Percentiles rank a stretch among this genome's conserved stretches.
Evolutionary conservation across 805 yeast genomes (phyloP).

Genomic region (Yamadazyma philogaea): DNA sequence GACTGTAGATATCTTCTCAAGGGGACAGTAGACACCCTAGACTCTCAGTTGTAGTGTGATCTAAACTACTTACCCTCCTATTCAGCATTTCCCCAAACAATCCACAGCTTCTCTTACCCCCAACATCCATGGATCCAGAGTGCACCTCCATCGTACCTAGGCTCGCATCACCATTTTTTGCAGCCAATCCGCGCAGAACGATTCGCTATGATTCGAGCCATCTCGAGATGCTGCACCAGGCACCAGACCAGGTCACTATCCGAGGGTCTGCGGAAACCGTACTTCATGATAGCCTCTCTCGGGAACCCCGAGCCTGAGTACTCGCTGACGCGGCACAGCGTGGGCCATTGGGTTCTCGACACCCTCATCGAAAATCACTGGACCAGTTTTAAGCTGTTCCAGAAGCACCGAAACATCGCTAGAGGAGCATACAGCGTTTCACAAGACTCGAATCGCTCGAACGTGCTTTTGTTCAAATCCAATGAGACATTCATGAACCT

Average conservation of each 20-base stretch:
- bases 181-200: background rate
- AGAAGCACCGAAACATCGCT: conserved; percentile 18
- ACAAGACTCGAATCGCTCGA: conserved; percentile 18
- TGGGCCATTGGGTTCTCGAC: conserved; percentile 60
- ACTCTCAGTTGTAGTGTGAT: too few species aligned
- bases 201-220: background rate
- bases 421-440: conserved; percentile 21
- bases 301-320: conserved; percentile 76
- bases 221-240: background rate
- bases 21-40: too few species aligned
- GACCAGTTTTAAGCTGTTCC: conserved; percentile 19
- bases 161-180: background rate
- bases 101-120: too few species aligned
- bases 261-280: background rate
- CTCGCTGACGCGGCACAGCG: conserved; percentile 68
- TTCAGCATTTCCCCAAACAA: too few species aligned
- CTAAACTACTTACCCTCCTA: too few species aligned
- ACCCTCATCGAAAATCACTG: conserved; percentile 24
- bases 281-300: conserved; percentile 46
- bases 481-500: conserved; percentile 65
- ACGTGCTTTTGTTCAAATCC: conserved; percentile 45
- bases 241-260: background rate
- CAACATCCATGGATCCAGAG: too few species aligned
- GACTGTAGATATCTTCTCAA: background rate
- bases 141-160: too few species aligned